phyloP scores from a whole-genome alignment of 495 filamentous ascomycete genomes.

The Penicillium parvum region DNA sequence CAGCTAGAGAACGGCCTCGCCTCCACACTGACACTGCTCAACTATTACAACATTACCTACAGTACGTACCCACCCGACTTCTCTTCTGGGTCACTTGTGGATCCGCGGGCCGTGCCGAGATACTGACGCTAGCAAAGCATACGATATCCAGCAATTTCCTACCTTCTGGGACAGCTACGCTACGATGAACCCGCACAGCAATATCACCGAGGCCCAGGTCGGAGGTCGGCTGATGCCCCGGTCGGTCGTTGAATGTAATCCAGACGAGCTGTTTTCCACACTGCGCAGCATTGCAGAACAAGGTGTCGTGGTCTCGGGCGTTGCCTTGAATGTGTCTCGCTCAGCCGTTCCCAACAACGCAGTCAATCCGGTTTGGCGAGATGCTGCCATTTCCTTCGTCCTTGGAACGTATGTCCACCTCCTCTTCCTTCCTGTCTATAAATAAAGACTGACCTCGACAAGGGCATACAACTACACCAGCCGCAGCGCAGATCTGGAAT shows the following conservation, averaged over 20 bases:
- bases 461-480: conserved; percentile 7
- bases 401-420: conserved; percentile 7
- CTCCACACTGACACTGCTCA: background rate
- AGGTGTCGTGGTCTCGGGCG: conserved; percentile 31
- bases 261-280: background rate
- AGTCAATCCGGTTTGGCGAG: conserved; percentile 39
- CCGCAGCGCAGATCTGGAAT: background rate
- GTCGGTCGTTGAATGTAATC: conserved; percentile 31
- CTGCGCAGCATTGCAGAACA: conserved; percentile 23
- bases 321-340: conserved; percentile 28
- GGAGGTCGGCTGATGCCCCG: conserved; percentile 55
- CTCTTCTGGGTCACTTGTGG: background rate
- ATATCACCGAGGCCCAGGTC: conserved; percentile 41
- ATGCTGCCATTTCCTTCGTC: background rate
- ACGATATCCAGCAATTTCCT: conserved; percentile 22
- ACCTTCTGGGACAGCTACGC: conserved; percentile 40
- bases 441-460: background rate
- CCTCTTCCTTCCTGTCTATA: background rate
- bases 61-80: conserved; percentile 1
- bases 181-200: conserved; percentile 26
- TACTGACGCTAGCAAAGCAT: conserved; percentile 1
- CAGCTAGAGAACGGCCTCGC: conserved; percentile 5
- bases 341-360: conserved; percentile 39
- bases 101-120: background rate
- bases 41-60: conserved; percentile 5